Evolutionary conservation across 257 asterid species (phyloP).

Genomic region (Jaltomata sinuosa): DNA sequence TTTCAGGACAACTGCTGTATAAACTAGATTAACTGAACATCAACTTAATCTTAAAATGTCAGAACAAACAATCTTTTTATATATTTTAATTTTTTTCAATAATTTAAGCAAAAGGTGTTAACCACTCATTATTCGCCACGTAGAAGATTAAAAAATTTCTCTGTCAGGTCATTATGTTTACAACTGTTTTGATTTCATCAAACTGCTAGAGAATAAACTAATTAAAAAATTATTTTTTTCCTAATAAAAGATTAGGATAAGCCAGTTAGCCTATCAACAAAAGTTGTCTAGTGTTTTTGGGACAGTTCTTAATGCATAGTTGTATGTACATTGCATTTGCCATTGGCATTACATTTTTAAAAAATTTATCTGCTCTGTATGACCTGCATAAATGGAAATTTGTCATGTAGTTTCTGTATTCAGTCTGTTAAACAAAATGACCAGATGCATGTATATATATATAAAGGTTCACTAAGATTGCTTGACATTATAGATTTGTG

Average conservation of each 20-base stretch:
- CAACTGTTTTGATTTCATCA: not conserved
- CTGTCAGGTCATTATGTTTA: not conserved
- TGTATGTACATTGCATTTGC: constrained; percentile 2
- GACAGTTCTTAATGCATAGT: constrained; percentile 1
- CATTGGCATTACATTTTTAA: not conserved
- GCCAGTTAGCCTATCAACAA: constrained; percentile 2
- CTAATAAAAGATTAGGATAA: not conserved
- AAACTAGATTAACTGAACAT: not conserved
- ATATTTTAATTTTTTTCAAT: not conserved
- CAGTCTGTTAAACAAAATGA: not conserved
- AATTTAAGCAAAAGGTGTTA: not conserved
- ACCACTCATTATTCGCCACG: not conserved
- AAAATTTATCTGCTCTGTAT: not conserved
- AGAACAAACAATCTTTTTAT: not conserved
- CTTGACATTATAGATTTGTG: not conserved
- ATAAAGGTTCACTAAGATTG: not conserved
- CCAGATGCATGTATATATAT: not conserved
- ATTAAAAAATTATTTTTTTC: not conserved
- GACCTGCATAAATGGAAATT: too few relatives aligned
- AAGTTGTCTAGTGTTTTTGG: not conserved
- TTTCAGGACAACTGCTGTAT: not conserved
- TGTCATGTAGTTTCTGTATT: not conserved
- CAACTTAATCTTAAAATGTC: not conserved
- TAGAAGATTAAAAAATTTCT: not conserved
- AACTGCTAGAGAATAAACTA: not conserved